Evolutionary conservation across 2,329 filamentous ascomycete species (phyloP).

Genomic region (Drechslerella coelobrocha): DNA sequence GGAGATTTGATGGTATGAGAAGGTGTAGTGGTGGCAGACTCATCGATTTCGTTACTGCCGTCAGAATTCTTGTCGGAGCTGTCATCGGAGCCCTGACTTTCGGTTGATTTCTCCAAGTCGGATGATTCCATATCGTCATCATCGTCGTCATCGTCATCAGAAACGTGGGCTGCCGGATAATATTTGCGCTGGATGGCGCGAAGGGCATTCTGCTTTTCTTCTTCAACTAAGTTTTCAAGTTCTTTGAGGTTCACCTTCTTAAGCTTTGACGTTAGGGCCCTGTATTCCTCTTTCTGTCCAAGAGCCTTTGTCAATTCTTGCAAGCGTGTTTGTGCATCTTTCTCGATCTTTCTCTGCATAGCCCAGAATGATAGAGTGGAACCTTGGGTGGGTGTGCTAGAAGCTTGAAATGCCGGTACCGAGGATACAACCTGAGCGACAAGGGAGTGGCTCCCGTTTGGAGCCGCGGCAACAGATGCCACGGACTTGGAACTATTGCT

Average conservation of each 20-base stretch:
- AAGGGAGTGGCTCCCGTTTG: no score
- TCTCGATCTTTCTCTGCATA: neutral
- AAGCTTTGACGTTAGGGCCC: constrained; percentile 4
- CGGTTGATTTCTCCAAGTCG: no score
- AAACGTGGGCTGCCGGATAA: neutral
- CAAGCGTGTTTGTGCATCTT: neutral
- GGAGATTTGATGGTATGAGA: neutral
- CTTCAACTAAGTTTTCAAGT: neutral
- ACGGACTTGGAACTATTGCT: no score
- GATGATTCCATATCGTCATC: neutral
- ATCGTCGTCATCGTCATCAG: neutral
- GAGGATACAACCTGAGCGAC: no score
- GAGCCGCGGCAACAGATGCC: no score
- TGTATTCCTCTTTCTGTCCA: neutral
- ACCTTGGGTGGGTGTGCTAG: no score
- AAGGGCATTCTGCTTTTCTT: neutral
- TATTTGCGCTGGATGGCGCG: neutral
- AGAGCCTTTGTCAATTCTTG: neutral
- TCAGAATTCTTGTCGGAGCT: neutral
- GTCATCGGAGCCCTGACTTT: neutral
- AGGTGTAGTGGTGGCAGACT: no score
- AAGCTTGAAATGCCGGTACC: no score
- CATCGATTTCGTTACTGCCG: neutral
- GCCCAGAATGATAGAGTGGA: no score
- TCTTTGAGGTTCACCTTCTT: constrained; percentile 12